Base-by-base conservation (phyloP, 345 rosid species). In the Erysimum cheiranthoides region DNA sequence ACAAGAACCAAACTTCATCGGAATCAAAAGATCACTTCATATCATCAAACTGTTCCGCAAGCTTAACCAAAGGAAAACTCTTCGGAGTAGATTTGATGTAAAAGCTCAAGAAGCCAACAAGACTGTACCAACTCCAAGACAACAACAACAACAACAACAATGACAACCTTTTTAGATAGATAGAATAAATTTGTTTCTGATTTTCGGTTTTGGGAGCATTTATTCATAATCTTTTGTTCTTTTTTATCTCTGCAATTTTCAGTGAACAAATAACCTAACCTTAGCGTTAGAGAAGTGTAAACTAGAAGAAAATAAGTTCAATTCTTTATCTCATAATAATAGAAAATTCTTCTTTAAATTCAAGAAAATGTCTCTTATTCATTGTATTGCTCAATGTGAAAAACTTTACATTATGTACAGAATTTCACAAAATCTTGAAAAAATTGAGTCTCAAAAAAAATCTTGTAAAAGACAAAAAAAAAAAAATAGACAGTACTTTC, bases 51-150 rank as follows among this genome's bases (percentile, higher is more conserved):
- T 72, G 73, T 21, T 78, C 81, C 30, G 73, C 35, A 68, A 59
- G 63, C 50, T 50, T 78, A 58, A 32, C 73, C 34, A 78, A 78
- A 72, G 56, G 51, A 35, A 80, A 82, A 57, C 66, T 65, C 54
- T 82, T 84, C 18, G 85, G 84, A 66, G 75, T 82, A 50, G 78
- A 82, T 73, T 31, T 82, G 82, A 68, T 58, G 61, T 82, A 71
- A 42, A 43, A 51, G 67, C 18, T 61, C 40, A 59, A 63, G 40
- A 21, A 71, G 14, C 61, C 58, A 70, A 61, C 75, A 79, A 30
- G 82, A 69, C 40, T 34, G 4, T 30, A 11, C 78, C 59, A 57
- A 38, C 50, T 27, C 50, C 5, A 11, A 66, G 72, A 66, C 12
- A 8, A 61, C 36, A 13, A 10, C 38, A 43, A 17, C 10, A 21